Evolutionary conservation across 2,329 filamentous ascomycete genomes (phyloP), one percentile per base, ranked within the genome.

Genomic region (Penicillium sp.): DNA sequence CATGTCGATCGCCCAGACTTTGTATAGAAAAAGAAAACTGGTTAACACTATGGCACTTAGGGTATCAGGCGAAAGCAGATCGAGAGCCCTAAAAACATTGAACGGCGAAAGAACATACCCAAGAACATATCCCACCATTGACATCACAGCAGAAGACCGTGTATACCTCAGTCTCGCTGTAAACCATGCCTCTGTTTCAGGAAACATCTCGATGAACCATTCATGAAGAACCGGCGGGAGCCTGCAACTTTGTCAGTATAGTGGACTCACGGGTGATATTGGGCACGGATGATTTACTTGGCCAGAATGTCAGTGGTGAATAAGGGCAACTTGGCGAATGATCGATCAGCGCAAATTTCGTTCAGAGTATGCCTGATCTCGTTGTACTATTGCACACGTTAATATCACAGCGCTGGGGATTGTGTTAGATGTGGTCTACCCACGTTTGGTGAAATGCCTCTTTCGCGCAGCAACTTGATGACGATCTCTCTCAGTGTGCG

Each of bases 141-240:
- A 96, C 92, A 99, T 99, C 64, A 99, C 94, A 11, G 95, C 94
- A 68, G 90, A 93, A 1, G 94, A 96, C 4, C 94, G 86, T 2
- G 94, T 95, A 76, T 97, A 99, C 46, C 87, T 85, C 44, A 97
- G 81, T 8, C 94, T 86, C 10, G 93, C 92, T 2, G 87, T 84
- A 73, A 99, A 95, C 94, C 94, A 99, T 1, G 88, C 83, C 13
- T 91, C 90, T 4, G 95, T 92, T 69, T 96, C 92, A 0, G 94
- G 92, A 70, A 97, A 99, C 66, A 92, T 91, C 65, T 96, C 90
- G 21, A 94, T 86, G 74, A 99, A 99, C 94, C 94, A 99, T 62
- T 92, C 84, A 63, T 95, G 89, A 57, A 99, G 84, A 15, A 96
- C 86, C 0, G 92, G 85, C 5, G 90, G 91, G 73, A 95, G 97